phyloP scores from a whole-genome alignment of 2,329 filamentous ascomycete species.

The Sarocladium brachiariae region DNA sequence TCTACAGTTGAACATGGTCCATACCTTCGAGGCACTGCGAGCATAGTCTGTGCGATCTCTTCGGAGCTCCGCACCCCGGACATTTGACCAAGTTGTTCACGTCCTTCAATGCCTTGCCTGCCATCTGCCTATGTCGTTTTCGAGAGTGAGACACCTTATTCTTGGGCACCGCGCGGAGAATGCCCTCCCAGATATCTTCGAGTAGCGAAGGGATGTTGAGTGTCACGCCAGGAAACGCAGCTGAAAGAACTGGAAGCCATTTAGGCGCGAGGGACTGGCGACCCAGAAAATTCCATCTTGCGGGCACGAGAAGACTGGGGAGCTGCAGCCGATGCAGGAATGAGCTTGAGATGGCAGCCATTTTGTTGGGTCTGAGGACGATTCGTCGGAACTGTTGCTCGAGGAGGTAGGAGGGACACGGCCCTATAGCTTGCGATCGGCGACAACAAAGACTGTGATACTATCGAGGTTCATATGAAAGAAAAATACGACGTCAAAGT shows the following conservation, averaged over 20 bases:
- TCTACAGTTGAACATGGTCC: slow-evolving; percentile 22
- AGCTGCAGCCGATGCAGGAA: slow-evolving; percentile 50
- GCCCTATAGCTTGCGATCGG: neutral
- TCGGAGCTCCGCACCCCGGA: slow-evolving; percentile 78
- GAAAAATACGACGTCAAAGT: slow-evolving; percentile 1
- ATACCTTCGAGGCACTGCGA: slow-evolving; percentile 78
- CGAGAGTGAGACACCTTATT: slow-evolving; percentile 98
- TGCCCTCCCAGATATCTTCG: slow-evolving; percentile 83
- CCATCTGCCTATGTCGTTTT: slow-evolving; percentile 88
- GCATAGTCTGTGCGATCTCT: slow-evolving; percentile 85
- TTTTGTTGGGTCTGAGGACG: slow-evolving; percentile 21
- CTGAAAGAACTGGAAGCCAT: slow-evolving; percentile 42
- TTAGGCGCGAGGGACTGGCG: neutral
- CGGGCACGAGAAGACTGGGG: slow-evolving; percentile 31
- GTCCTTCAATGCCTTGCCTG: slow-evolving; percentile 90
- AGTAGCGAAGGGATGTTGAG: slow-evolving; percentile 53
- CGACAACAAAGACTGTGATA: neutral
- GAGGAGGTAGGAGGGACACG: neutral
- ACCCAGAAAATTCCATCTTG: slow-evolving; percentile 22
- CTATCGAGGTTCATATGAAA: too few relatives aligned
- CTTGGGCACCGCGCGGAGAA: slow-evolving; percentile 90
- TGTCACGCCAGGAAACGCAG: slow-evolving; percentile 56
- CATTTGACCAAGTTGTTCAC: slow-evolving; percentile 82
- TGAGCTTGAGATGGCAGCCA: slow-evolving; percentile 38
- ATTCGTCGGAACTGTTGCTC: neutral